Evolutionary conservation across 768 basidiomycete species (phyloP).

Genomic region (Hirschioporus abietinus): DNA sequence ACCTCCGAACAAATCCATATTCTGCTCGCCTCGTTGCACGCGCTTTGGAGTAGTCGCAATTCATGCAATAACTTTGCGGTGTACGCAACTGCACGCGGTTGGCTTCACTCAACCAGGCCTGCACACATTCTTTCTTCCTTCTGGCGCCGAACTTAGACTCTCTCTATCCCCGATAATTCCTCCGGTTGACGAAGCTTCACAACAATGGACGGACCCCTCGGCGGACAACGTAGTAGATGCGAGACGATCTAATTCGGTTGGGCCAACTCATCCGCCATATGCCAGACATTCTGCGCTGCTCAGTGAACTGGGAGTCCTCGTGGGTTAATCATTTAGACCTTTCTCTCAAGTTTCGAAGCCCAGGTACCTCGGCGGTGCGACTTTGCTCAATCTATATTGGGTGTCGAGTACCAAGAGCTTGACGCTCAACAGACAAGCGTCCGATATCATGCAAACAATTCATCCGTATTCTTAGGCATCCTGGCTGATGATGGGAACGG

Average conservation of each 20-base stretch:
- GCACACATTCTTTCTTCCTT: background rate
- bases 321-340: too few relatives aligned
- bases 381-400: background rate
- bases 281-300: background rate
- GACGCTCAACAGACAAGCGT: background rate
- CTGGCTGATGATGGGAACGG: background rate
- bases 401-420: background rate
- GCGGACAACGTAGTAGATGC: background rate
- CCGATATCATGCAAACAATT: background rate
- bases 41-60: background rate
- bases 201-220: background rate
- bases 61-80: background rate
- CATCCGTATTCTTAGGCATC: background rate
- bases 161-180: background rate
- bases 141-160: background rate
- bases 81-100: background rate
- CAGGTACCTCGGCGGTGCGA: background rate
- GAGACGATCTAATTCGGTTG: background rate
- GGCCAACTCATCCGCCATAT: background rate
- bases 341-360: too few relatives aligned
- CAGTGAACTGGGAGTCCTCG: background rate
- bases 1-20: background rate
- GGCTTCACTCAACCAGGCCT: too few relatives aligned
- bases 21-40: background rate
- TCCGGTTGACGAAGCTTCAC: background rate